Base-by-base conservation (phyloP, 2,329 filamentous ascomycete species). In the Calycina herbarum region DNA sequence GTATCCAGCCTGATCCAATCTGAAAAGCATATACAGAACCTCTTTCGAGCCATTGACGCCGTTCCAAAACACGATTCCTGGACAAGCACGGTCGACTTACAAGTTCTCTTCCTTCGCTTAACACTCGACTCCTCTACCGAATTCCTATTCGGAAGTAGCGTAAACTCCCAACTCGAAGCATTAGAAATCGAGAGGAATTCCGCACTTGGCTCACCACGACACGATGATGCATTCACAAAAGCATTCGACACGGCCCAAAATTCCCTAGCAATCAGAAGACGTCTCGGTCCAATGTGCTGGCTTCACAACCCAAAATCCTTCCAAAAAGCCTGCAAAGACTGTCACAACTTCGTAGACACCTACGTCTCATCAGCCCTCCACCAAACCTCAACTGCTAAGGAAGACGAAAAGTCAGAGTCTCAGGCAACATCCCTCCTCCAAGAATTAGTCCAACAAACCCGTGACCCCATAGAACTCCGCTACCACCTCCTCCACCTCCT, bases 91-190 rank as follows among this genome's bases (percentile, higher is more conserved):
- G 77, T 86, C 11, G 82, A 87, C 66, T 72, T 88, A 13, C 81
- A 84, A 61, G 79, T 80, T 2, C 76, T 86, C 1, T 86, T 87
- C 74, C 86, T 85, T 72, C 77, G 79, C 62, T 77, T 86, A 31
- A 86, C 84, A 0, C 78, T 88, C 38, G 85, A 87, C 67, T 82
- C 81, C 0, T 81, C 84, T 0, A 87, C 84, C 0, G 82, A 82
- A 51, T 65, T 76, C 56, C 62, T 77, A 6, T 77, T 77, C 65
- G 74, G 75, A 38, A 70, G 77, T 59, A 73, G 72, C 3, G 73
- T 75, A 10, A 38, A 74, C 8, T 73, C 70, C 31, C 70, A 74
- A 64, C 63, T 67, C 7, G 67, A 69, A 1, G 73, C 73, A 42
- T 67, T 62, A 2, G 66, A 63, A 13, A 24, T 69, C 13, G 58